Base-by-base conservation (phyloP, 257 asterid genomes). In the Solanum etuberosum region DNA sequence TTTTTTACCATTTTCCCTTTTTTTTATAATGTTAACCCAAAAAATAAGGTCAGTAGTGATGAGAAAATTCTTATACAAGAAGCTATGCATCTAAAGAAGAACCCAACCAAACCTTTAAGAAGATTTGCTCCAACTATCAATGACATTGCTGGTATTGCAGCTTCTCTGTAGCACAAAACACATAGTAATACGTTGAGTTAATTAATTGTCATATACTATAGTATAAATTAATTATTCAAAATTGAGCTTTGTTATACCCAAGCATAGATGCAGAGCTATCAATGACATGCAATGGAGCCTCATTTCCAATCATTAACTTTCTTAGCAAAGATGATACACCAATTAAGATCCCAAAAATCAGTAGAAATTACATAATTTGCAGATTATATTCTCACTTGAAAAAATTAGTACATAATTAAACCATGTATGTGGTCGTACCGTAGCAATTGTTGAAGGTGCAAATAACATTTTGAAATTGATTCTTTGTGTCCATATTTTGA, bases 361-460 rank as follows among this genome's bases (percentile, higher is more conserved):
- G 86, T 29, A 70, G 27, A 21, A 8, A 20, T 40, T 40, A 76
- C 59, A 38, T 68, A 63, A n/a, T 37, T 35, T 35, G 29, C 25
- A 34, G 29, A 32, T 73, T 20, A 35, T 20, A 10, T 1, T 51
- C 23, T 51, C 61, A 16, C 23, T 51, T 51, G 59, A 51, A 51
- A 51, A 51, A 51, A 51, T 0, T 51, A 51, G 23, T 51, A 16
- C 59, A 51, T 51, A 21, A 48, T 48, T 48, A 48, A 48, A 48
- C 51, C 51, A 43, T 43, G 4, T 35, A 35, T 38, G 67, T 34
- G 8, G 13, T 34, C 82, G 14, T 85, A 88, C 90, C 35, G 90
- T 84, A 57, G 87, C 90, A 43, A 85, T 85, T 38, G 90, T 88
- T 48, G 90, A 77, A n/a, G 90, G 90, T 43, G 90, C 90, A 88